Conservation (phyloP, 2,329 filamentous ascomycete species). For the Thermoascus crustaceus region DNA sequence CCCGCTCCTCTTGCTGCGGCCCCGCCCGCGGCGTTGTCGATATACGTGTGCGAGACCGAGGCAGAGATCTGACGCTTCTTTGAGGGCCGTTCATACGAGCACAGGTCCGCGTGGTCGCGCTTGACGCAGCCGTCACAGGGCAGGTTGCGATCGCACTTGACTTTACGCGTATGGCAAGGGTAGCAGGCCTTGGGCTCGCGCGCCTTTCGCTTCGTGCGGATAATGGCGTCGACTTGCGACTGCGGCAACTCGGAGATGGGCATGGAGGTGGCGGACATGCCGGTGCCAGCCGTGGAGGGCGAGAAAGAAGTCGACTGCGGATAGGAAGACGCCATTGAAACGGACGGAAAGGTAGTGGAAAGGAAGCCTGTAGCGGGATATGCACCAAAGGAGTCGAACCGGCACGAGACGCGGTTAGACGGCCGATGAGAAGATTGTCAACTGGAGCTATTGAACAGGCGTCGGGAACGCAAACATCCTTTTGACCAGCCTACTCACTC, state of each 20-base stretch:
- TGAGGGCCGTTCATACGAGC: constrained; percentile 41
- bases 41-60: constrained; percentile 8
- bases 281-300: constrained; percentile 5
- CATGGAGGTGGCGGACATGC: constrained; percentile 3
- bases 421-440: background rate
- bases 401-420: background rate
- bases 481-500: background rate
- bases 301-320: constrained; percentile 6
- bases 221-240: constrained; percentile 32
- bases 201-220: constrained; percentile 32
- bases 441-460: background rate
- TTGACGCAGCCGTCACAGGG: constrained; percentile 43
- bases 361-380: too few relatives aligned
- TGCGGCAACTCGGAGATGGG: constrained; percentile 24
- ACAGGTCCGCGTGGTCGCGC: constrained; percentile 41
- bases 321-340: constrained; percentile 4
- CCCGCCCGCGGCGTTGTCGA: constrained; percentile 1
- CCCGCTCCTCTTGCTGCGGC: constrained; percentile 1
- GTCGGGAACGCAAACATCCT: background rate
- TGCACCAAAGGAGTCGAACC: too few relatives aligned
- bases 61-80: constrained; percentile 33
- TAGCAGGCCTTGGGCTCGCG: constrained; percentile 42
- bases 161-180: constrained; percentile 39
- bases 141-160: constrained; percentile 43
- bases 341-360: background rate